Conservation (phyloP, 345 rosid genomes). For the Turnera subulata region DNA sequence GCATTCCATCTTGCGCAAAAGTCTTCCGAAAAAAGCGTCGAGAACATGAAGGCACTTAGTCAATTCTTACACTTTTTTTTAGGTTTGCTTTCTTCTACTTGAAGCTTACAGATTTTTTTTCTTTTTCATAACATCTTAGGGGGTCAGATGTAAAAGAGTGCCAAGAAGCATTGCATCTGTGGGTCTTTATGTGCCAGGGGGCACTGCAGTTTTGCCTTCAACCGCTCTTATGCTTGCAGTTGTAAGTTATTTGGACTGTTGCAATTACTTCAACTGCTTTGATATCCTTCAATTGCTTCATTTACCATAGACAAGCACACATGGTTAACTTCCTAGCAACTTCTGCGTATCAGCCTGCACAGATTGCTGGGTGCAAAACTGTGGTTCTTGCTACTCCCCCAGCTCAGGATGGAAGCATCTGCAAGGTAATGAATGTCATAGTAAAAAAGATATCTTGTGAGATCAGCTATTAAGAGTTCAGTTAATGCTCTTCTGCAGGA, state of each 20-base stretch:
- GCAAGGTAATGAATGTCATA: slow-evolving; percentile 54
- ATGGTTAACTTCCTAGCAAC: slow-evolving; percentile 9
- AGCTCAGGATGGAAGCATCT: slow-evolving; percentile 68
- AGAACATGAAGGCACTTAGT: slow-evolving; percentile 72
- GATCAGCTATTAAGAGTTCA: neutral
- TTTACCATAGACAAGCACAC: neutral
- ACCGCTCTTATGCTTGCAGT: slow-evolving; percentile 91
- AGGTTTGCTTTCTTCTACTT: neutral
- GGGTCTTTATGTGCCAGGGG: slow-evolving; percentile 95
- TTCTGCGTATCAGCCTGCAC: slow-evolving; percentile 62
- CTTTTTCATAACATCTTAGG: slow-evolving; percentile 33
- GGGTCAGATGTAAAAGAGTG: slow-evolving; percentile 86
- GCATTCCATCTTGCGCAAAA: slow-evolving; percentile 89
- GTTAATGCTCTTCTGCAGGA: slow-evolving; percentile 41
- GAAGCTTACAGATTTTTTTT: neutral
- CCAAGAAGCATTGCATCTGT: slow-evolving; percentile 84
- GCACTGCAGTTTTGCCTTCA: slow-evolving; percentile 91
- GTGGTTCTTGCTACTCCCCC: slow-evolving; percentile 92
- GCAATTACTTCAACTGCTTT: slow-evolving; percentile 5
- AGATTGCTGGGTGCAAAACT: slow-evolving; percentile 89
- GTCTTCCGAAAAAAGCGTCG: slow-evolving; percentile 54
- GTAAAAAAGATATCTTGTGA: neutral
- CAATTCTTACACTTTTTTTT: slow-evolving; percentile 5
- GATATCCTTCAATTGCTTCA: neutral
- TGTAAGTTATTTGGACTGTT: slow-evolving; percentile 40